phyloP scores from a whole-genome alignment of 225 moss, liverwort and hornwort species.

The Marchantia paleacea region DNA sequence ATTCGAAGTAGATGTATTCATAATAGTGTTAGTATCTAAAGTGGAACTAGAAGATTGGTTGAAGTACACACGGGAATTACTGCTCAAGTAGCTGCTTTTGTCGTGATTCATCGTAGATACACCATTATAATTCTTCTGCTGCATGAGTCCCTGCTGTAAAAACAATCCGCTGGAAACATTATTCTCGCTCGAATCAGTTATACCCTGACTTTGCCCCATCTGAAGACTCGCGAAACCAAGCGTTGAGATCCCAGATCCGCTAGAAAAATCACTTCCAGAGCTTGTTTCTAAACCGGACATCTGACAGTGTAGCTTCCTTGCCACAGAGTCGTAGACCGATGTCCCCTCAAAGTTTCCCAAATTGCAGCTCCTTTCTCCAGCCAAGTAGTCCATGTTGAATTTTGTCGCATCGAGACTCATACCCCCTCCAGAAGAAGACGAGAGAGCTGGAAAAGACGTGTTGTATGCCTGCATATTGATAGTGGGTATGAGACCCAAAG shows the following conservation, averaged over 20 bases:
- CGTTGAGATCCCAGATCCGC: constrained; percentile 29
- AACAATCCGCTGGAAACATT: constrained; percentile 34
- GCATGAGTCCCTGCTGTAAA: constrained; percentile 28
- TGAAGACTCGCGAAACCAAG: constrained; percentile 36
- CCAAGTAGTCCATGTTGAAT: constrained; percentile 44
- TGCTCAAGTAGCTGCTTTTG: constrained; percentile 40
- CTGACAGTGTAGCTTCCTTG: constrained; percentile 46
- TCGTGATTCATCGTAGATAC: constrained; percentile 36
- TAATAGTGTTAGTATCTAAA: constrained; percentile 33
- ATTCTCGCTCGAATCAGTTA: constrained; percentile 34
- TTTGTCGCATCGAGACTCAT: constrained; percentile 33
- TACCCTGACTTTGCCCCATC: constrained; percentile 33
- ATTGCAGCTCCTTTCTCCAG: constrained; percentile 25
- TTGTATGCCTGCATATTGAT: constrained; percentile 35
- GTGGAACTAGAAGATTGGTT: constrained; percentile 43
- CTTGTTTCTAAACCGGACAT: constrained; percentile 42
- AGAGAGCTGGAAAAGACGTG: constrained; percentile 38
- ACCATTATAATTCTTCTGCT: constrained; percentile 21
- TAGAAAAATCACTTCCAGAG: constrained; percentile 16
- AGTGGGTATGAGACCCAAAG: constrained; percentile 37
- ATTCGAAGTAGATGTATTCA: constrained; percentile 34
- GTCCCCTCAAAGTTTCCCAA: constrained; percentile 45
- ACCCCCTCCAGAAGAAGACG: constrained; percentile 34
- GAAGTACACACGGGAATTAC: constrained; percentile 48
- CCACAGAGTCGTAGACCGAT: constrained; percentile 47